phyloP scores from a whole-genome alignment of 495 filamentous ascomycete genomes.

The Aspergillus wentii region DNA sequence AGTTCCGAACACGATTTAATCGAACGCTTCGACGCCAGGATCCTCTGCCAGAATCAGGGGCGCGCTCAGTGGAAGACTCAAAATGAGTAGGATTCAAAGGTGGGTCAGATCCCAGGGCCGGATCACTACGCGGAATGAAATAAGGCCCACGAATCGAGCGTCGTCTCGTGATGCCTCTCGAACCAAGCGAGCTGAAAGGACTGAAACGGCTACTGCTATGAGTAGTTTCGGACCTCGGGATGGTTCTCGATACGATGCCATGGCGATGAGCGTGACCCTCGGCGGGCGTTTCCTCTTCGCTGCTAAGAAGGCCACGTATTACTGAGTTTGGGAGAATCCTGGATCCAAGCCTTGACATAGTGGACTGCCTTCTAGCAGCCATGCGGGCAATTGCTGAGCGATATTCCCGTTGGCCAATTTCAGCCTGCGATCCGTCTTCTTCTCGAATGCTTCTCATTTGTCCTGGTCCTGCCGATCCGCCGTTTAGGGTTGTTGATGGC shows the following conservation, averaged over 20 bases:
- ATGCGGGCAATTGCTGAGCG: constrained; percentile 35
- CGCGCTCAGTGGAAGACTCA: constrained; percentile 16
- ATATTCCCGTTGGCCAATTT: constrained; percentile 22
- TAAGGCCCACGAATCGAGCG: constrained; percentile 34
- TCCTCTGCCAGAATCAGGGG: constrained; percentile 27
- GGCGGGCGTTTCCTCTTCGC: constrained; percentile 44
- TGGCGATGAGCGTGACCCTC: constrained; percentile 47
- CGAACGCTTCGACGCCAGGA: constrained; percentile 42
- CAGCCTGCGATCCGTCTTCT: constrained; percentile 22
- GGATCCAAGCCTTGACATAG: constrained; percentile 47
- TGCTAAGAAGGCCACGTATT: constrained; percentile 37
- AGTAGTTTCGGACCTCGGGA: constrained; percentile 31
- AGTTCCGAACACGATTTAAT: constrained; percentile 39
- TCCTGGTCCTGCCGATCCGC: constrained; percentile 8
- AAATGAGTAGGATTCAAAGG: constrained; percentile 16
- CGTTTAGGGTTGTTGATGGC: constrained; percentile 10
- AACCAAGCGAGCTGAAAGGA: constrained; percentile 35
- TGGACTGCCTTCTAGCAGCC: constrained; percentile 44
- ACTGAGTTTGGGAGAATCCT: constrained; percentile 47
- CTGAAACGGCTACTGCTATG: constrained; percentile 38
- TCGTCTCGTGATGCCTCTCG: constrained; percentile 34
- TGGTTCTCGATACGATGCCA: constrained; percentile 35
- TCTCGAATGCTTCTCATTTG: constrained; percentile 35
- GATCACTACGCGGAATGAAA: constrained; percentile 33
- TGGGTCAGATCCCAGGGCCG: constrained; percentile 22